Base-by-base conservation (phyloP, 495 filamentous ascomycete species). In the Rusavskia elegans region DNA sequence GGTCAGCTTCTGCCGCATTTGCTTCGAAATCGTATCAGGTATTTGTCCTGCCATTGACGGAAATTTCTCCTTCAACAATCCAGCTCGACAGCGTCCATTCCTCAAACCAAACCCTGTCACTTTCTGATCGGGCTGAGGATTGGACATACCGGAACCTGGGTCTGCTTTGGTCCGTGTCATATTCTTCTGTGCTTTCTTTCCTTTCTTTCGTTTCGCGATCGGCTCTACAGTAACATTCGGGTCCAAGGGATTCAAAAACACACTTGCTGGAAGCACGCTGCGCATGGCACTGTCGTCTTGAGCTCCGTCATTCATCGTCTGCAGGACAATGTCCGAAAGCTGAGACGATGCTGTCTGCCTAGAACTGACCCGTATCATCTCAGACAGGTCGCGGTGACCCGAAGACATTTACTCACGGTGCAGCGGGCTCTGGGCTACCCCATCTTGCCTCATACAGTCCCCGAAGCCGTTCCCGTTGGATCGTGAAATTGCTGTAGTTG, bases 401-500 rank as follows among this genome's bases (percentile, higher is more conserved):
- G 10, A 39, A 6, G 7, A 5, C 21, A 39, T 21, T 39, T 16
- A 53, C 42, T 49, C 30, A 53, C 52, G 39, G 19, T 10, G 16
- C 10, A 14, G 29, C 30, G 27, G 30, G 9, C 6, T 49, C 45
- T 14, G 20, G 9, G 13, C 27, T 19, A 19, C 45, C 45, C 45
- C 48, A 57, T 56, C 30, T 55, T 6, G 67, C 55, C 0, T 53
- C 62, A 38, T 76, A 81, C 5, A 80, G 61, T 27, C 65, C 51
- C 19, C 65, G 65, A 30, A 82, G 57, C 35, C 66, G 73, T 10
- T 68, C 61, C 25, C 87, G 73, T 57, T 89, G 83, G n/a, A 69
- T 61, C 7, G 70, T 63, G 53, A 89, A 87, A 29, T 72, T 74
- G 1, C 74, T 72, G 60, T 89, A 94, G 58, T 87, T 78, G 7